These are phyloP conservation scores for Gleditsia sinensis DNA, from an alignment of 306 rosid genomes.

Conservation along the genomic window DNA sequence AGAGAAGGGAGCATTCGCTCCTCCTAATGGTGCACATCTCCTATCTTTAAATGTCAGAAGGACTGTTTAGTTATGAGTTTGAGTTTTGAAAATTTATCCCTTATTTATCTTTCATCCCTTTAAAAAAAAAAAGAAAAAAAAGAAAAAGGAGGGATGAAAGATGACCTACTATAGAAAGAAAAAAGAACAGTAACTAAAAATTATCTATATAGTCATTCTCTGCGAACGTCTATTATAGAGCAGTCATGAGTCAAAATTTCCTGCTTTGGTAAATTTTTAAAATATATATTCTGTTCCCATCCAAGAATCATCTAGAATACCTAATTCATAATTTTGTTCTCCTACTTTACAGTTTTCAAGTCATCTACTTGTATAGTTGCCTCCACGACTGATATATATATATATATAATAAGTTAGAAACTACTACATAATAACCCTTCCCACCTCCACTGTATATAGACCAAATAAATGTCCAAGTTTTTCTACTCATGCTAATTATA, in stretches of 20 bases:
- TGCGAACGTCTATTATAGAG: background rate
- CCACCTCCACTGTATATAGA: background rate
- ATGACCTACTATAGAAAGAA: too few relatives aligned
- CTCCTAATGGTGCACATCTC: too few relatives aligned
- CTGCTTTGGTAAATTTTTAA: background rate
- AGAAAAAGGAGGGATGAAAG: too few relatives aligned
- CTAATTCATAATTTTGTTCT: background rate
- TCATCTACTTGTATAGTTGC: background rate
- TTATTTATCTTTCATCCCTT: too few relatives aligned
- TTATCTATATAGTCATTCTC: background rate
- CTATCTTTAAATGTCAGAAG: too few relatives aligned
- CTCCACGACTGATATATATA: background rate
- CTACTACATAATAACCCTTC: background rate
- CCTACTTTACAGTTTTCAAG: background rate
- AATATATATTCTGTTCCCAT: background rate
- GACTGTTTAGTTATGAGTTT: too few relatives aligned
- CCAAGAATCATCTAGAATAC: background rate
- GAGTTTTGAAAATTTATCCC: too few relatives aligned
- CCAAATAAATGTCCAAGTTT: background rate
- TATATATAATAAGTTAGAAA: background rate
- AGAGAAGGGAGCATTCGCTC: too few relatives aligned
- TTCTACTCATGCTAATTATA: background rate
- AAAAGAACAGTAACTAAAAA: background rate
- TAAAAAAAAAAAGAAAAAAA: too few relatives aligned
- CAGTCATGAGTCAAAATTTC: constrained; percentile 6